Evolutionary conservation across 495 filamentous ascomycete genomes (phyloP).

Genomic region (Daldinia decipiens): DNA sequence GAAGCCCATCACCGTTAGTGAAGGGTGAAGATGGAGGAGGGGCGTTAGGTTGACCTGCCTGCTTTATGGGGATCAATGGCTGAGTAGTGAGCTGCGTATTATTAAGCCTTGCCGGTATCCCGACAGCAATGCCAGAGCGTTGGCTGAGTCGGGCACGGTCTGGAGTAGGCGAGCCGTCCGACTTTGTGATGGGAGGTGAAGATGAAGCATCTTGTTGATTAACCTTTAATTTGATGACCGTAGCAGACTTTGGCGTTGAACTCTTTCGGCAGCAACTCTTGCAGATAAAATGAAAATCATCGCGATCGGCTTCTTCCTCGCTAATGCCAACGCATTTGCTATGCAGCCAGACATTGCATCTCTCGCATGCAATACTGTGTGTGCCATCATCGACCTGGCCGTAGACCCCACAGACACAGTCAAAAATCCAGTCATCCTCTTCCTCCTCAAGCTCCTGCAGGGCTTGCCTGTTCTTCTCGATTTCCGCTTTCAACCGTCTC

Average conservation of each 20-base stretch:
- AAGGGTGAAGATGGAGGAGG: slow-evolving; percentile 42
- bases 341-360: slow-evolving; percentile 96
- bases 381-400: slow-evolving; percentile 93
- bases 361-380: slow-evolving; percentile 94
- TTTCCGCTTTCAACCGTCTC: slow-evolving; percentile 78
- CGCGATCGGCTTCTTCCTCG: slow-evolving; percentile 78
- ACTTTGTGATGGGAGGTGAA: slow-evolving; percentile 21
- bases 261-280: slow-evolving; percentile 73
- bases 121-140: slow-evolving; percentile 23
- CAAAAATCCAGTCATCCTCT: slow-evolving; percentile 92
- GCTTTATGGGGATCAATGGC: slow-evolving; percentile 42
- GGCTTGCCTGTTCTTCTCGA: slow-evolving; percentile 78
- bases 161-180: slow-evolving; percentile 26
- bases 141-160: slow-evolving; percentile 23
- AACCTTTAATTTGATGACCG: slow-evolving; percentile 77
- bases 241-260: slow-evolving; percentile 55
- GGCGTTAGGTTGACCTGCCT: slow-evolving; percentile 33
- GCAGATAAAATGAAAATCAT: slow-evolving; percentile 92
- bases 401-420: slow-evolving; percentile 89
- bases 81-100: slow-evolving; percentile 17
- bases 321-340: slow-evolving; percentile 86
- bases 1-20: slow-evolving; percentile 41
- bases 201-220: slow-evolving; percentile 68
- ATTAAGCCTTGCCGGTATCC: slow-evolving; percentile 29
- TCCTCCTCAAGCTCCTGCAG: slow-evolving; percentile 75